Evolutionary conservation across 1,284 basidiomycete genomes (phyloP).

Genomic region (Acaromyces ingoldii): DNA sequence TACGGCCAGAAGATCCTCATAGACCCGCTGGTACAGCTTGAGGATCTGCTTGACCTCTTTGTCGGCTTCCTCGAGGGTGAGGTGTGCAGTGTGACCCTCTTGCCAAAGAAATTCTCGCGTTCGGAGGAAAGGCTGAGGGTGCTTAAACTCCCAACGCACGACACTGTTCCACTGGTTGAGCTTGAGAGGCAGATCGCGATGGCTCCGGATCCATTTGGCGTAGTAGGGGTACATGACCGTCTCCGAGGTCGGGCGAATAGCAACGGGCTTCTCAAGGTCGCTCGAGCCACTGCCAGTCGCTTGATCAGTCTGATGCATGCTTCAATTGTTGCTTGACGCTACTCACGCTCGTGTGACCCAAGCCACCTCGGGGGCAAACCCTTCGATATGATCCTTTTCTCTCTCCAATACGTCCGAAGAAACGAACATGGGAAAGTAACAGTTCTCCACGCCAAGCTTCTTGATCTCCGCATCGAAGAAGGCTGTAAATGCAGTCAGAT

Average conservation of each 20-base stretch:
- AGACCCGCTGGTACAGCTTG: constrained; percentile 91
- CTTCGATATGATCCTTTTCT: constrained; percentile 98
- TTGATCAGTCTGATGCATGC: too few relatives aligned
- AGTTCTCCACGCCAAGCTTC: constrained; percentile 90
- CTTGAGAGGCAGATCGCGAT: constrained; percentile 93
- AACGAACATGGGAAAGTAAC: constrained; percentile 99
- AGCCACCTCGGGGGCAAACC: constrained; percentile 98
- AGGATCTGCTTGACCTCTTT: constrained; percentile 88
- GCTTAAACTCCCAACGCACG: constrained; percentile 99
- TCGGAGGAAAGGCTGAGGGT: constrained; percentile 94
- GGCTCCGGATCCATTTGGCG: constrained; percentile 95
- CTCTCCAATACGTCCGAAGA: constrained; percentile 85
- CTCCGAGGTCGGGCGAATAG: constrained; percentile 95
- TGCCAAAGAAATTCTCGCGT: constrained; percentile 99
- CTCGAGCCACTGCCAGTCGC: constrained; percentile 68
- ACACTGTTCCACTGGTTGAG: constrained; percentile 99
- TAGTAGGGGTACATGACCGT: constrained; percentile 94
- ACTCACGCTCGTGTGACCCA: constrained; percentile 96
- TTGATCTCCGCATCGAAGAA: constrained; percentile 64
- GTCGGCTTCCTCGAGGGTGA: constrained; percentile 83
- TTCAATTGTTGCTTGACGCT: too few relatives aligned
- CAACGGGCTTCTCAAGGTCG: constrained; percentile 93
- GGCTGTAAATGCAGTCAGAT: background rate
- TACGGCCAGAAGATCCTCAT: constrained; percentile 92
- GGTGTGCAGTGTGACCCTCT: constrained; percentile 94